Base-by-base conservation (phyloP, 2,329 filamentous ascomycete genomes). In the Didymellaceae sp. region DNA sequence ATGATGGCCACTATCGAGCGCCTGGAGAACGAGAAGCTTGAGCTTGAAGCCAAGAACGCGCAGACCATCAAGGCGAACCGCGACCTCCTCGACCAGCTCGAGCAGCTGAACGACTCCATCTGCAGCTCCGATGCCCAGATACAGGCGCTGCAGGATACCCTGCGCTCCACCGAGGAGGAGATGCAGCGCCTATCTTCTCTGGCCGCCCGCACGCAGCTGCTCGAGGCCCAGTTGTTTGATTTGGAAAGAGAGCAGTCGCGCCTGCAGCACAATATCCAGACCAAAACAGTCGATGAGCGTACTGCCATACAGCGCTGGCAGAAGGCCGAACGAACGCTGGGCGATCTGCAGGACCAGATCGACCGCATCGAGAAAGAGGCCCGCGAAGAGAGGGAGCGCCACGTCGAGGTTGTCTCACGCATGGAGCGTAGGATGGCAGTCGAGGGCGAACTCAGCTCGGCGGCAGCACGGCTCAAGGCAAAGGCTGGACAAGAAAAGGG, bases 351-450 rank as follows among this genome's bases (percentile, higher is more conserved):
- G 67, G 88, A 91, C 53, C 91, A 97, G 73, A 80, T 97, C 14
- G 92, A 96, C 67, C 83, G 84, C 57, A 94, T 99, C 68, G 93
- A 97, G 68, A 83, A 83, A 53, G 93, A 97, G 67, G 85, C 90
- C 1, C 83, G 80, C 33, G 85, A 91, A 63, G 93, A 97, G 71
- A 84, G 85, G 18, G 86, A 94, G 60, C 85, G 89, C 10, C 92
- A 97, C 74, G 80, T 84, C 22, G 90, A 97, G 66, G 83, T 96
- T 30, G 78, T 97, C 45, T 82, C 82, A 34, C 87, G 91, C 41
- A 89, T 97, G 82, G 91, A 97, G 68, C 84, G 89, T 49, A 86
- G 93, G 65, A 86, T 91, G 47, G 84, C 84, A 22, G 87, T 96
- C 35, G 92, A 97, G 70, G 85, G 85, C 63, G 90, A 96, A 67